Evolutionary conservation across 1,284 basidiomycete species (phyloP), one percentile per base, ranked within the genome.

Genomic region (Trichosporon sp.): DNA sequence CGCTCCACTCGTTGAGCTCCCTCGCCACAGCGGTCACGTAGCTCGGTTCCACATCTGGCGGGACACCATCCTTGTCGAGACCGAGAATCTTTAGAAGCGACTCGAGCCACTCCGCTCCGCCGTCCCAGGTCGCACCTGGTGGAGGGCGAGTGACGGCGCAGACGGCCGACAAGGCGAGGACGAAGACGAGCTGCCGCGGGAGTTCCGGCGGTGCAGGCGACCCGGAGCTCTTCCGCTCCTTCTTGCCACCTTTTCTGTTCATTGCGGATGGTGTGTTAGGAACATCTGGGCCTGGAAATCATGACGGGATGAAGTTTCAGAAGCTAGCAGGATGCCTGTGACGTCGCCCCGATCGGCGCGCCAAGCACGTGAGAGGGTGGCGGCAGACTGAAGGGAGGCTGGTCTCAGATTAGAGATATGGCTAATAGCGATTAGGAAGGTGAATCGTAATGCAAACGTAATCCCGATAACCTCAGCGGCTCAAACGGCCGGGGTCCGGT

Each of bases 81-180:
- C 72, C 70, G 19, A 80, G 64, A 19, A 79, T 68, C 61, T 74
- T 70, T 44, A 70, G 68, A 1, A 81, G 70, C 1, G 74, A 65
- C 44, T 58, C 44, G 4, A 78, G 64, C 78, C 78, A 81, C 58
- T 65, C 63, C 8, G 61, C 29, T 3, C 59, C 62, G 21, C 62
- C 56, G 11, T 67, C 52, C 37, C 66, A 58, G 1, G 54, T 59
- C 11, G 64, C 64, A 46, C 57, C 66, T 16, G 64, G 33, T 2
- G 66, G 56, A 3, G 73, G 70, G 29, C 73, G 62, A 0, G 62
- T 58, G 1, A 69, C 69, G 5, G 76, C 72, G 29, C 70, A 70
- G 8, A 75, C 65, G 0, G 73, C 71, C 10, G 75, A 64, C 21
- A 80, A 72, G 11, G 72, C 74, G 21, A 77, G 60, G 44, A 80